Conservation (phyloP, 345 rosid genomes). For the Citrus maxima region DNA sequence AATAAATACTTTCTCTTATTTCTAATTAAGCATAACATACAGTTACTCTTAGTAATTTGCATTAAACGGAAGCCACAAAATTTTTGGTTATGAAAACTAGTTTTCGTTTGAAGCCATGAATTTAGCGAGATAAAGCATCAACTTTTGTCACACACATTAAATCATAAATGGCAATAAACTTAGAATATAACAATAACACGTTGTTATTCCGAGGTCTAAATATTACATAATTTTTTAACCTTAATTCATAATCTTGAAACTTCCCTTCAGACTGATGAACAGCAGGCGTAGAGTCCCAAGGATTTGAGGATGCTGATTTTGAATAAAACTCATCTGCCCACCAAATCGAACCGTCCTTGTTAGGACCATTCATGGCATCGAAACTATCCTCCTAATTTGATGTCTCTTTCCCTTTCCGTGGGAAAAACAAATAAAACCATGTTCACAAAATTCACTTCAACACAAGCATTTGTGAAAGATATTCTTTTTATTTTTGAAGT, state of each 20-base stretch:
- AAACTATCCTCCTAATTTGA: conserved; percentile 15
- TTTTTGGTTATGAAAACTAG: too few relatives aligned
- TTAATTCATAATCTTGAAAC: conserved; percentile 56
- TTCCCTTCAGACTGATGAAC: conserved; percentile 39
- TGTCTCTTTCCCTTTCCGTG: too few relatives aligned
- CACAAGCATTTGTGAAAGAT: too few relatives aligned
- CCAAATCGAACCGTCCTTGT: conserved; percentile 44
- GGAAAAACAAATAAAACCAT: too few relatives aligned
- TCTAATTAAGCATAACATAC: too few relatives aligned
- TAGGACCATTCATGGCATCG: conserved; percentile 34
- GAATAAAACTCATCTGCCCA: conserved; percentile 61
- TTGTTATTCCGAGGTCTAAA: background rate
- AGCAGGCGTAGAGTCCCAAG: conserved; percentile 56
- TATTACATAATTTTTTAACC: conserved; percentile 46
- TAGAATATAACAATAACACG: too few relatives aligned
- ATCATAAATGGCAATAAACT: too few relatives aligned
- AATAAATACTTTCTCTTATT: background rate
- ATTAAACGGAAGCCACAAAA: background rate
- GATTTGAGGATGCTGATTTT: conserved; percentile 49
- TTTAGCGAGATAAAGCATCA: background rate
- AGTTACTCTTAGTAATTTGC: background rate
- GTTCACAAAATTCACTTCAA: too few relatives aligned
- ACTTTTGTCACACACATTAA: too few relatives aligned
- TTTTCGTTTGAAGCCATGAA: background rate
- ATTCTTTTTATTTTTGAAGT: too few relatives aligned